Evolutionary conservation across 306 rosid genomes (phyloP), one percentile per base, ranked within the genome.

Genomic region (Morella rubra): DNA sequence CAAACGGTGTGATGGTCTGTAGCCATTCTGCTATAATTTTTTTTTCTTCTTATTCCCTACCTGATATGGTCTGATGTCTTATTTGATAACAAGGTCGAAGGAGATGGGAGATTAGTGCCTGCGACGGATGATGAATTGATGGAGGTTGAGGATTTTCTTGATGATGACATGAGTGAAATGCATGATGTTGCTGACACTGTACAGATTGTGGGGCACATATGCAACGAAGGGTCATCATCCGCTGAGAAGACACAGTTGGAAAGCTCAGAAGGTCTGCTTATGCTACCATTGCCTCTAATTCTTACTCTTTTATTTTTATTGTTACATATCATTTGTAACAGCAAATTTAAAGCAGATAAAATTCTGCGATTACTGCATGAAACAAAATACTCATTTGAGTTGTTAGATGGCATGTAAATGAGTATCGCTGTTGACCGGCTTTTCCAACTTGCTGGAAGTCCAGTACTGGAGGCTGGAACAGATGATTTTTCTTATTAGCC

Each of bases 101-200:
- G 97, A 76, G 96, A 95, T 82, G 99, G 99, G 82, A 95, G 92
- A 81, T 89, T 95, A 67, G 99, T 95, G 79, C 98, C 98, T 54
- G 99, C 99, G 74, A 90, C 98, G 41, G 98, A 95, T 78, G 99
- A 92, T 84, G 99, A 95, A 82, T 88, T 89, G 65, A 92, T 92
- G 90, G 89, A 92, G 84, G 93, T 95, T 78, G 97, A 88, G 84
- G 97, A 83, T 79, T 87, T 91, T 84, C 88, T 95, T 77, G 96
- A 89, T 70, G 88, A 82, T 75, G 96, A 88, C 81, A 87, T 76
- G 83, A 87, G 84, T 83, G 97, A 86, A 85, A 77, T 88, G 83
- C 86, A 78, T 81, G 91, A 81, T 78, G 83, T 82, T 71, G 81
- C 84, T 45, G 96, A 85, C 52, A 70, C 81, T 44, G 96, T 82